A percentile compares a stretch with the other conserved stretches of the same genome.
phyloP scores from a whole-genome alignment of 352 stramenopile species.

The Globisporangium canariense region DNA sequence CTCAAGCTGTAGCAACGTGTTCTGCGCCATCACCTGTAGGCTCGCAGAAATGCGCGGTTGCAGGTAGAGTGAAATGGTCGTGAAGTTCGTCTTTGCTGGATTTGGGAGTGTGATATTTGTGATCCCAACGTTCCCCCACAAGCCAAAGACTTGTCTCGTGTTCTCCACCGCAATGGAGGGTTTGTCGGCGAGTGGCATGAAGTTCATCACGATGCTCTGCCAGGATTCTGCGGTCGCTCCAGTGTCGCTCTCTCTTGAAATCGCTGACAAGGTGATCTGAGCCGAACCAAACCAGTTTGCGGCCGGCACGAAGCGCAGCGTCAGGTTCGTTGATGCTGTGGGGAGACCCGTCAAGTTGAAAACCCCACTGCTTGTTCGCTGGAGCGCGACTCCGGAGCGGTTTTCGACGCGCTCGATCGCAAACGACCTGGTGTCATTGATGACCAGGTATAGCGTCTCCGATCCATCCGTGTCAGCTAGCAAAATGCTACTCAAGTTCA shows the following conservation, averaged over 20 bases:
- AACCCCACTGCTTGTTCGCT: constrained; percentile 16
- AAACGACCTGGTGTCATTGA: constrained; percentile 22
- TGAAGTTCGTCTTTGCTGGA: constrained; percentile 30
- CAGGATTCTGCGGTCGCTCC: constrained; percentile 19
- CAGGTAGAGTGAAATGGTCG: constrained; percentile 33
- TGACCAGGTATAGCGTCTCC: constrained; percentile 31
- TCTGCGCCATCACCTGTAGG: constrained; percentile 40
- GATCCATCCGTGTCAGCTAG: constrained; percentile 42
- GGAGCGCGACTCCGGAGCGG: constrained; percentile 20
- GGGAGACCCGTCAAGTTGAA: constrained; percentile 29
- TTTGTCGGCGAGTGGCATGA: constrained; percentile 37
- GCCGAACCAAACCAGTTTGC: constrained; percentile 35
- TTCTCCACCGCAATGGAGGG: constrained; percentile 34
- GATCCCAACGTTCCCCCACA: constrained; percentile 35
- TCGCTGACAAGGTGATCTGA: constrained; percentile 28
- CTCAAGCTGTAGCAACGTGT: constrained; percentile 26
- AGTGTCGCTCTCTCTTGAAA: constrained; percentile 32
- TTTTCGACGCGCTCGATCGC: constrained; percentile 26
- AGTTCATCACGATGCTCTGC: constrained; percentile 20
- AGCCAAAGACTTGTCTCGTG: constrained; percentile 28
- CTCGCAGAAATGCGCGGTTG: constrained; percentile 20
- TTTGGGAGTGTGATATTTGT: constrained; percentile 28
- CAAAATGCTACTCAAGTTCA: constrained; percentile 26
- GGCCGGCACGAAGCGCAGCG: constrained; percentile 25
- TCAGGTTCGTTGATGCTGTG: constrained; percentile 15